These are phyloP conservation scores for Cyclotella choctawhatcheeana DNA, from an alignment of 108 stramenopile species.

Conservation along the genomic window DNA sequence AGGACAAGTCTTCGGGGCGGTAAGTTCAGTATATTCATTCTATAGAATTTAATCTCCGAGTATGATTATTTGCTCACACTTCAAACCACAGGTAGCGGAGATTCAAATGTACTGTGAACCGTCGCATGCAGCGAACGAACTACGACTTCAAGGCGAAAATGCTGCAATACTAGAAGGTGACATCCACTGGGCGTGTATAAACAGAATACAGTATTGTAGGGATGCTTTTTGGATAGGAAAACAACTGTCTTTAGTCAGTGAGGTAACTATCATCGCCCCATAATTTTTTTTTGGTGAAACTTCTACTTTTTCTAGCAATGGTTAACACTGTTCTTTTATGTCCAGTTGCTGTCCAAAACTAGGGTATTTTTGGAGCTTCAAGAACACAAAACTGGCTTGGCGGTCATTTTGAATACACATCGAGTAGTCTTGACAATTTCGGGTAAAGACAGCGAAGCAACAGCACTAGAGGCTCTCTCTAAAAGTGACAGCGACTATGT, in stretches of 20 bases:
- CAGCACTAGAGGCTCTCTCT: no score
- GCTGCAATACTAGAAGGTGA: slow-evolving; percentile 27
- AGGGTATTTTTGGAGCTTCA: background rate
- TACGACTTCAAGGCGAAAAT: slow-evolving; percentile 4
- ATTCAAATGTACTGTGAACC: slow-evolving; percentile 12
- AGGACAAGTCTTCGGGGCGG: slow-evolving; percentile 1
- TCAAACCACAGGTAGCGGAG: no score
- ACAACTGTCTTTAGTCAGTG: background rate
- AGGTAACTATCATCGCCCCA: no score
- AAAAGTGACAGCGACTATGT: no score
- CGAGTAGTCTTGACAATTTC: no score
- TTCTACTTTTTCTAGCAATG: no score
- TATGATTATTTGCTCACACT: no score
- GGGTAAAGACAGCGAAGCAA: no score
- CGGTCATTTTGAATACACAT: no score
- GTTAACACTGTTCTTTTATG: no score
- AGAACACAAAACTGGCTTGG: background rate
- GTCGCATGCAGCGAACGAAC: slow-evolving; percentile 4
- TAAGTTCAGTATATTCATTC: no score
- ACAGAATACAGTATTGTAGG: background rate
- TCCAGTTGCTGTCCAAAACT: background rate
- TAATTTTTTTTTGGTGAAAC: background rate
- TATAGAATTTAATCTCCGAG: no score
- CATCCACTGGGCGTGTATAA: slow-evolving; percentile 2
- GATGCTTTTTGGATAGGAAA: slow-evolving; percentile 8